Evolutionary conservation across 31 red algal species (phyloP), one percentile per base, ranked within the genome.

Genomic region (Endocladia muricata): DNA sequence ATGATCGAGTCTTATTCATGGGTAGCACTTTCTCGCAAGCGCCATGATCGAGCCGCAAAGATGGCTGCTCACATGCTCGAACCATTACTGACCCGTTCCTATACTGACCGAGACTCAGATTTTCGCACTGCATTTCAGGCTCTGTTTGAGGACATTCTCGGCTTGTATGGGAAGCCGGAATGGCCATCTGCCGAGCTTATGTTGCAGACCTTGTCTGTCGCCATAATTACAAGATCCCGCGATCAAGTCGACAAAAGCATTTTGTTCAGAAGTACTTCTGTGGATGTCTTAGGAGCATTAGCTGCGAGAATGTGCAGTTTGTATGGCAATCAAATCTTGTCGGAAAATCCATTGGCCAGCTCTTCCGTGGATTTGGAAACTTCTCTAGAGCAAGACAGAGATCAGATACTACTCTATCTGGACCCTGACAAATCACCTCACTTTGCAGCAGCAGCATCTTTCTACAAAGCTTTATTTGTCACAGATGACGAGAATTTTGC

Each of bases 101-200:
- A 51, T 39, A 11, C 49, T 38, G 85, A 89, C 47, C 35, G 77
- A 32, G 85, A 89, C 30, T 44, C 61, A 36, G 76, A 89, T 35
- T 74, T 51, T 29, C 54, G 70, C 23, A 38, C 70, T 19, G 89
- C 89, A 2, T 74, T 92, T 47, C 55, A 62, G 11, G 48, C 63
- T 52, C 59, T 92, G 49, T 73, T 92, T 15, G 74, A 83, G 39
- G 89, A 92, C 42, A 40, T 92, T 33, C 58, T 85, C 17, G 34
- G 36, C 7, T 68, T 92, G 13, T 92, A 79, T 81, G 79, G 79
- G 17, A 66, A 54, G 4, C 89, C 81, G 36, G 89, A 92, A 48
- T 92, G 89, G 89, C 89, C 89, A 47, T 74, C 74, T 22, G 74
- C 89, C 1, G 89, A 92, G 54, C 56, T 85, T 17, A 74, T 92